Evolutionary conservation across 495 filamentous ascomycete species (phyloP).

Genomic region (Pseudomonodictys pantanalensis): DNA sequence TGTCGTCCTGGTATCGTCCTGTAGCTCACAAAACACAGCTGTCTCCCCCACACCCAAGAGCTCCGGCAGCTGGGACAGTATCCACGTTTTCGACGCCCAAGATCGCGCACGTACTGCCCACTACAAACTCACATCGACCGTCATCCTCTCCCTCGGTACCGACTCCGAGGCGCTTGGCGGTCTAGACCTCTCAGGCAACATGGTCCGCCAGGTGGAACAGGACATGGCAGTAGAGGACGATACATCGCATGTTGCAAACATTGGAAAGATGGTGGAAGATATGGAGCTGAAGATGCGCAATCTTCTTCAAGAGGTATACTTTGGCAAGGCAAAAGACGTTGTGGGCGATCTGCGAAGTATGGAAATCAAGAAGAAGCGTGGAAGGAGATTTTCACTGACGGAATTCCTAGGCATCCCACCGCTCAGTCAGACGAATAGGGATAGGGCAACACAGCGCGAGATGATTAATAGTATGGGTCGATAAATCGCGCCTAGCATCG

Average conservation of each 20-base stretch:
- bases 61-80: constrained; percentile 92
- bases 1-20: background rate
- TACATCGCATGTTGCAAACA: constrained; percentile 90
- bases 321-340: constrained; percentile 98
- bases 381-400: background rate
- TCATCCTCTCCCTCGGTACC: constrained; percentile 83
- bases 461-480: constrained; percentile 76
- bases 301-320: constrained; percentile 97
- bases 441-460: constrained; percentile 83
- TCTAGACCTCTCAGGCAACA: constrained; percentile 93
- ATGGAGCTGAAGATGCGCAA: constrained; percentile 99
- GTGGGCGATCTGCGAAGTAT: constrained; percentile 94
- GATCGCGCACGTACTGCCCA: constrained; percentile 87
- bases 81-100: constrained; percentile 95
- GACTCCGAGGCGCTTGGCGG: constrained; percentile 70
- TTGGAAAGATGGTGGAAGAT: constrained; percentile 90
- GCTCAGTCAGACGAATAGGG: constrained; percentile 80
- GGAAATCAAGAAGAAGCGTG: constrained; percentile 27
- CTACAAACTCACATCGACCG: constrained; percentile 96
- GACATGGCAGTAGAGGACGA: constrained; percentile 88
- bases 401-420: constrained; percentile 61
- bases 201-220: constrained; percentile 92
- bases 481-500: constrained; percentile 30
- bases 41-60: constrained; percentile 66
- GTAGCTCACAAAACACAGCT: constrained; percentile 39